phyloP scores from a whole-genome alignment of 2,329 filamentous ascomycete genomes.

The Fusarium falciforme region DNA sequence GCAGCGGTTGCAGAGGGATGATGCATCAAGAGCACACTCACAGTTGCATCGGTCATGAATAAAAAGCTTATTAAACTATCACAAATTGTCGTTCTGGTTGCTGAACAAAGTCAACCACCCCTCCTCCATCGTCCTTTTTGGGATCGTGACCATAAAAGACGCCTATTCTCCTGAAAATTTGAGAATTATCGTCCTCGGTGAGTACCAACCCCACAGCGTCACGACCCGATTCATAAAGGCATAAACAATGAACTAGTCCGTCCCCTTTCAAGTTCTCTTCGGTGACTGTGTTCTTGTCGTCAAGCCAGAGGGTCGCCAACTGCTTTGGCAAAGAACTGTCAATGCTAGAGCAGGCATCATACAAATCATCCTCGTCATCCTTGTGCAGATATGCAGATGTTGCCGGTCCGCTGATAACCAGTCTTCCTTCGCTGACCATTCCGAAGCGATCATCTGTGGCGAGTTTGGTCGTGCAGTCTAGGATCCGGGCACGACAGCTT shows the following conservation, averaged over 20 bases:
- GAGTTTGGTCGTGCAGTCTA: neutral
- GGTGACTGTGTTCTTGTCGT: neutral
- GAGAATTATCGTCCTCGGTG: neutral
- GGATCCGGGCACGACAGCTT: neutral
- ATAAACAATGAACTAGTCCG: neutral
- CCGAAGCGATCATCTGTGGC: neutral
- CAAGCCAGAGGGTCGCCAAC: neutral
- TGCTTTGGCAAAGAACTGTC: neutral
- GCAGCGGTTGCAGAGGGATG: neutral
- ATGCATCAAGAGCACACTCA: neutral
- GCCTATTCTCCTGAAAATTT: neutral
- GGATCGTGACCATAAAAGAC: neutral
- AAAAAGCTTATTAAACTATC: neutral
- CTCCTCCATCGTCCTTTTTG: neutral
- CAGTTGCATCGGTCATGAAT: neutral
- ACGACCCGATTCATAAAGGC: neutral
- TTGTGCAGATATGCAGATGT: neutral
- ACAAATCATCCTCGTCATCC: neutral
- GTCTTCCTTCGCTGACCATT: neutral
- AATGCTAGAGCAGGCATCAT: neutral
- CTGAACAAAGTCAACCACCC: neutral
- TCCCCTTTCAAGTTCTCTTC: neutral
- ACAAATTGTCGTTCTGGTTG: neutral
- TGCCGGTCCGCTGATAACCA: neutral
- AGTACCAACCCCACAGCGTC: neutral